Conservation (phyloP, 305 asterid species). For the Coffea humblotiana region DNA sequence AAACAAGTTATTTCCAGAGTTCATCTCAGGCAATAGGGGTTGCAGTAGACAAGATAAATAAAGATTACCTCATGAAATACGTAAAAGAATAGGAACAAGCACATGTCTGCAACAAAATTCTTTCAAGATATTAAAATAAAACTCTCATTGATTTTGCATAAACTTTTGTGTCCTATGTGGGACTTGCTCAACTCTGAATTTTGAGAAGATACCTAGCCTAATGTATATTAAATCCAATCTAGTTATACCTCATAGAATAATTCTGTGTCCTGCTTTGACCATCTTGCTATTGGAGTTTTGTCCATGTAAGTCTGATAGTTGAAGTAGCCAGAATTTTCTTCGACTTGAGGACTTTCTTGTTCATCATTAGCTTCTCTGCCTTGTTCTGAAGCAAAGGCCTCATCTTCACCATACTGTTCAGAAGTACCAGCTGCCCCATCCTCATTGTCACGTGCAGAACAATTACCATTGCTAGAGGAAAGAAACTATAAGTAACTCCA, state of each 20-base stretch:
- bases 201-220: neutral
- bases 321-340: constrained; percentile 47
- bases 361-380: constrained; percentile 41
- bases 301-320: constrained; percentile 85
- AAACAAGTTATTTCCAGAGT: too few species aligned
- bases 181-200: neutral
- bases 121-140: neutral
- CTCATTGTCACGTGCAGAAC: constrained; percentile 28
- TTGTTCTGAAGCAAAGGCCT: constrained; percentile 33
- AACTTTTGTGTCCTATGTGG: neutral
- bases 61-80: neutral
- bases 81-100: neutral
- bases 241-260: constrained; percentile 74
- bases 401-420: constrained; percentile 37
- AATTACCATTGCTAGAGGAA: constrained; percentile 47
- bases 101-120: neutral
- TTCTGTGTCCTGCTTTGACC: constrained; percentile 90
- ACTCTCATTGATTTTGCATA: too few species aligned
- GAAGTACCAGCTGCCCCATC: constrained; percentile 27
- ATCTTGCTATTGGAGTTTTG: constrained; percentile 57
- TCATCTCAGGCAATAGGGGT: too few species aligned
- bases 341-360: constrained; percentile 31
- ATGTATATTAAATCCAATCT: neutral
- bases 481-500: constrained; percentile 21
- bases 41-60: too few species aligned